A percentile compares a stretch with the other conserved stretches of the same genome.
These are phyloP conservation scores for Fusarium sp. DNA, from an alignment of 2,329 filamentous ascomycete genomes.

Conservation along the genomic window DNA sequence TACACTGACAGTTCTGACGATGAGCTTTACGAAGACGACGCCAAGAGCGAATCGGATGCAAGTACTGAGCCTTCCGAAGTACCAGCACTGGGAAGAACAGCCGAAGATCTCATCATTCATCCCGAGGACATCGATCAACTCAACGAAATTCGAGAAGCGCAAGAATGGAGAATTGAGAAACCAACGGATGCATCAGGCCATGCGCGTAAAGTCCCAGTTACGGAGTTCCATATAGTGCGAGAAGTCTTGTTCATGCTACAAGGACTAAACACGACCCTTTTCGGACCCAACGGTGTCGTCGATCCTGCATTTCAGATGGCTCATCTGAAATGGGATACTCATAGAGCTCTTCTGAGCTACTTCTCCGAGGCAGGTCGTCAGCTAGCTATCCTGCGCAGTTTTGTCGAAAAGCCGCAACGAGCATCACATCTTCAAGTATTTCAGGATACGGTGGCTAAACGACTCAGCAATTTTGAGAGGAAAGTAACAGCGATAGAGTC, in stretches of 20 bases:
- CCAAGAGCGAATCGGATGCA: conserved; percentile 52
- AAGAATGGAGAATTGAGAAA: conserved; percentile 51
- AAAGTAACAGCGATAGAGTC: conserved; percentile 69
- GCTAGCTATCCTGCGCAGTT: conserved; percentile 59
- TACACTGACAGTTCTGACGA: conserved; percentile 75
- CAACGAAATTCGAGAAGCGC: conserved; percentile 48
- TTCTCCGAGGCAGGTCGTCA: conserved; percentile 61
- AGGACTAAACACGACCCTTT: conserved; percentile 80
- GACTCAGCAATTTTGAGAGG: conserved; percentile 68
- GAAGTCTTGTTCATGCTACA: conserved; percentile 88
- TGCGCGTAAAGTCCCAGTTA: conserved; percentile 60
- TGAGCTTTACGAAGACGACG: conserved; percentile 50
- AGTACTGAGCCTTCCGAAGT: conserved; percentile 48
- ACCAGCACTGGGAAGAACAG: conserved; percentile 38
- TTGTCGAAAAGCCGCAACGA: conserved; percentile 56
- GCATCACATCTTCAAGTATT: conserved; percentile 77
- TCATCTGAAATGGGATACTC: conserved; percentile 62
- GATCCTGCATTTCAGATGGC: conserved; percentile 58
- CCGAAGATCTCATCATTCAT: conserved; percentile 51
- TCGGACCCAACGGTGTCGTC: conserved; percentile 58
- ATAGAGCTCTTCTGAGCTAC: conserved; percentile 59
- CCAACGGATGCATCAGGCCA: conserved; percentile 49
- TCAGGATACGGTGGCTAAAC: conserved; percentile 68
- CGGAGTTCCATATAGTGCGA: conserved; percentile 78
- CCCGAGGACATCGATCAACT: conserved; percentile 49